Conservation (phyloP, 2,329 filamentous ascomycete genomes). For the Hymenoscyphus fraxineus region DNA sequence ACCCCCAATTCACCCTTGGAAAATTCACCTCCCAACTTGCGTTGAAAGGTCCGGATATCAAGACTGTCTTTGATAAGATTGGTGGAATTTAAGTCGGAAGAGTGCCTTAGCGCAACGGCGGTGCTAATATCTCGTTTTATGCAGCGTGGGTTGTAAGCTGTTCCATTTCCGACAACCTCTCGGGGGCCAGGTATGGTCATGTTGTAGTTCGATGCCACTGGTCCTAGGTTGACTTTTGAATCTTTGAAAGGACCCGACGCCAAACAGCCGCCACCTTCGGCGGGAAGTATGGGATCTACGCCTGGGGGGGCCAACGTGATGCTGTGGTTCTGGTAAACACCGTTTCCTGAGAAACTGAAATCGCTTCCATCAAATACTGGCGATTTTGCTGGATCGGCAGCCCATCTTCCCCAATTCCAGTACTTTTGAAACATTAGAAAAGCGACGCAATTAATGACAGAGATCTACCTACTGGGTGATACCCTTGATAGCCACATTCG, state of each 20-base stretch:
- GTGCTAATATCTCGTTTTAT: constrained; percentile 42
- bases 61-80: constrained; percentile 39
- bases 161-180: constrained; percentile 29
- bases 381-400: constrained; percentile 43
- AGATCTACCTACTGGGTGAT: constrained; percentile 37
- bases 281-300: constrained; percentile 39
- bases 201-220: constrained; percentile 39
- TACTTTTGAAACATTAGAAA: constrained; percentile 44
- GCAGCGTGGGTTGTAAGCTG: constrained; percentile 42
- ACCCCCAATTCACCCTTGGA: constrained; percentile 36
- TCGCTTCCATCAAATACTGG: constrained; percentile 53
- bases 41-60: constrained; percentile 43
- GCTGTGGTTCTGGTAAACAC: constrained; percentile 34
- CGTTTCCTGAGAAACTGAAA: constrained; percentile 48
- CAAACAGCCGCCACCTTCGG: constrained; percentile 54
- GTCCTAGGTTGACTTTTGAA: constrained; percentile 44
- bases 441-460: not conserved
- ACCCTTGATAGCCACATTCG: constrained; percentile 43
- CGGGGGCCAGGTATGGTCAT: constrained; percentile 31
- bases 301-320: constrained; percentile 29
- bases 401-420: constrained; percentile 48
- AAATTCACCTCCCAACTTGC: constrained; percentile 43
- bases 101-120: constrained; percentile 37
- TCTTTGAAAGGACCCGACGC: constrained; percentile 44
- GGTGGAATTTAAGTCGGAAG: constrained; percentile 37